phyloP scores from a whole-genome alignment of 176 grass and related monocot species.

The Bonia amplexicaulis region DNA sequence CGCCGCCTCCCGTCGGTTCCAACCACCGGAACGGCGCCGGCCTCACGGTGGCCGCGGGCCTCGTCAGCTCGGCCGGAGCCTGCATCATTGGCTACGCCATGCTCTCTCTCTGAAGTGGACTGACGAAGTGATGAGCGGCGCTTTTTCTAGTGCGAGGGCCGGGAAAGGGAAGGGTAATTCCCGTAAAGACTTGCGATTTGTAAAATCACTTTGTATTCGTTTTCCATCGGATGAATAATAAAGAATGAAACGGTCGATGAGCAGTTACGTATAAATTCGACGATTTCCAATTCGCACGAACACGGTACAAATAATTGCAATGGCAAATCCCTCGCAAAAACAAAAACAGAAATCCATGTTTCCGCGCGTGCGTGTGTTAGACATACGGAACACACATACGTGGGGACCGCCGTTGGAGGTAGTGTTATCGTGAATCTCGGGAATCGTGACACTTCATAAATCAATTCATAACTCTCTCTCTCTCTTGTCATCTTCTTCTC shows the following conservation, averaged over 20 bases:
- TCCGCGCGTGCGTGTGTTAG: no score
- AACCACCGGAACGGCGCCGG: constrained; percentile 24
- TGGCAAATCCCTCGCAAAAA: no score
- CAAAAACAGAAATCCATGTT: no score
- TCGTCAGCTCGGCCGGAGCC: constrained; percentile 32
- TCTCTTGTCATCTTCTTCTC: no score
- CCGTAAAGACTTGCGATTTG: not conserved
- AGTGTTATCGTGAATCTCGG: no score
- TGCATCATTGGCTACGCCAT: constrained; percentile 51
- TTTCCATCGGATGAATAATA: constrained; percentile 32
- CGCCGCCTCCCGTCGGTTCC: not conserved
- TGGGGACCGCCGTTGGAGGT: no score
- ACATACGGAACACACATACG: no score
- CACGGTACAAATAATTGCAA: no score
- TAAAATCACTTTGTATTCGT: constrained; percentile 20
- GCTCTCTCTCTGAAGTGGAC: constrained; percentile 36
- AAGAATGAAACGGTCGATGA: not conserved
- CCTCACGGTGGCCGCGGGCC: constrained; percentile 4
- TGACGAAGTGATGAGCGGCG: not conserved
- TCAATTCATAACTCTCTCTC: no score
- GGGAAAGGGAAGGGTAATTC: not conserved
- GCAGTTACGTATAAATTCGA: not conserved
- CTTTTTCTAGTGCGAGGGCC: not conserved
- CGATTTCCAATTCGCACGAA: not conserved
- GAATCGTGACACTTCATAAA: no score